Evolutionary conservation across 2,329 filamentous ascomycete species (phyloP), one percentile per base, ranked within the genome.

Genomic region (Cercospora canescens): DNA sequence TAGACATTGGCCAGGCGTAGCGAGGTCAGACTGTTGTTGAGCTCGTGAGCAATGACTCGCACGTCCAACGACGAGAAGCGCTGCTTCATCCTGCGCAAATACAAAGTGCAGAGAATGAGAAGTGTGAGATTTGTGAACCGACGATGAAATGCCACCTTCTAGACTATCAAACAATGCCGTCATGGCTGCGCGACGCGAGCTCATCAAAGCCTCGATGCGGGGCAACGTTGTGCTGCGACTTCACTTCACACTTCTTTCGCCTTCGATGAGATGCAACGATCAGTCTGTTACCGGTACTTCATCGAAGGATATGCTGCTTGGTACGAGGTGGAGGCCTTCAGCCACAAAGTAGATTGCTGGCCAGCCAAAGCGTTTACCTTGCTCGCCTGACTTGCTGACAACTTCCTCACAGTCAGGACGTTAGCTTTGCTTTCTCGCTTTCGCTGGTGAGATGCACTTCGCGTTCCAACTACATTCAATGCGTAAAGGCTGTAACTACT

Each of bases 1-100:
- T 99, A 98, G 78, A 97, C 90, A 77, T 99, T 99, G 69, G 92
- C 88, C 59, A 98, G 87, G 69, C 95, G 91, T 68, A 98, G 85
- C 66, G 88, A 88, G 65, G 90, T 87, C 62, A 99, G 86, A 70
- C 86, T 87, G 69, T 87, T 83, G 66, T 93, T 90, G 69, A 99
- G 91, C 86, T 99, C 95, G 78, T 96, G 92, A 64, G 93, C 91
- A 76, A 98, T 96, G 80, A 96, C 89, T 82, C 90, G 91, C 74
- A 93, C 89, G 76, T 93, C 91, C 64, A 93, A 79, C n/a, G 90
- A 92, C 12, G 90, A 92, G 78, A 92, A 92, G 72, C 90, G 83
- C 78, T 92, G 90, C 84, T 93, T 93, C 90, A 93, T 93, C 11
- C 61, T 74, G 52, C 18, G 52, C 52, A 3, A 24, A 26, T 14